A percentile compares a stretch with the other conserved stretches of the same genome.
Evolutionary conservation across 1,284 basidiomycete genomes (phyloP).

Genomic region (Vanrija sp.): DNA sequence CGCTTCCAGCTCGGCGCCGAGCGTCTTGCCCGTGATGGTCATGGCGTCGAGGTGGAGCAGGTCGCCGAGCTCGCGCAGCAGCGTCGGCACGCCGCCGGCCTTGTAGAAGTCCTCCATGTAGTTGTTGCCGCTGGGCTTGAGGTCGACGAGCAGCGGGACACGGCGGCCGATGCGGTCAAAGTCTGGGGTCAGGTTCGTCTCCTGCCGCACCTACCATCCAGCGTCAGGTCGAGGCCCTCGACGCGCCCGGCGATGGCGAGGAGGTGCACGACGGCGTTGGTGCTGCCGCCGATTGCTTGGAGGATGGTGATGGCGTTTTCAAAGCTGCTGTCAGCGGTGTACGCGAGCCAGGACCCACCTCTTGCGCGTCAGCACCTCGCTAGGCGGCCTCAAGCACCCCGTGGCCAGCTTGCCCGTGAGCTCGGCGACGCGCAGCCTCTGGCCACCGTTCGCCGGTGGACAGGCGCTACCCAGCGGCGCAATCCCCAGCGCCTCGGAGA

Average conservation of each 20-base stretch:
- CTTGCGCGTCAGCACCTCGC: constrained; percentile 47
- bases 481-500: constrained; percentile 44
- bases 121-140: constrained; percentile 50
- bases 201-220: constrained; percentile 32
- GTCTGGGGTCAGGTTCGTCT: constrained; percentile 19
- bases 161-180: constrained; percentile 46
- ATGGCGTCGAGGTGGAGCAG: constrained; percentile 36
- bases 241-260: constrained; percentile 51
- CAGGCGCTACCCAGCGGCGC: constrained; percentile 41
- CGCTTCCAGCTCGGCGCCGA: constrained; percentile 38
- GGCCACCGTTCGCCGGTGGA: constrained; percentile 38
- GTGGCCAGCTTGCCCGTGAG: constrained; percentile 30
- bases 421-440: constrained; percentile 42
- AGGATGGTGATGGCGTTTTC: constrained; percentile 51
- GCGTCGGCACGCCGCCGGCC: constrained; percentile 49
- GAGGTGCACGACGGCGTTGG: constrained; percentile 51
- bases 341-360: constrained; percentile 3
- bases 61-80: constrained; percentile 26
- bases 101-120: constrained; percentile 52
- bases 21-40: constrained; percentile 44
- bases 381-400: constrained; percentile 30
- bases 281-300: constrained; percentile 51
- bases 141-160: constrained; percentile 49
- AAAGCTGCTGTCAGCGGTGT: constrained; percentile 20
- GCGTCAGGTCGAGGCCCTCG: constrained; percentile 43